Base-by-base conservation (phyloP, 2,329 filamentous ascomycete genomes). In the Penicillium griseofulvum region DNA sequence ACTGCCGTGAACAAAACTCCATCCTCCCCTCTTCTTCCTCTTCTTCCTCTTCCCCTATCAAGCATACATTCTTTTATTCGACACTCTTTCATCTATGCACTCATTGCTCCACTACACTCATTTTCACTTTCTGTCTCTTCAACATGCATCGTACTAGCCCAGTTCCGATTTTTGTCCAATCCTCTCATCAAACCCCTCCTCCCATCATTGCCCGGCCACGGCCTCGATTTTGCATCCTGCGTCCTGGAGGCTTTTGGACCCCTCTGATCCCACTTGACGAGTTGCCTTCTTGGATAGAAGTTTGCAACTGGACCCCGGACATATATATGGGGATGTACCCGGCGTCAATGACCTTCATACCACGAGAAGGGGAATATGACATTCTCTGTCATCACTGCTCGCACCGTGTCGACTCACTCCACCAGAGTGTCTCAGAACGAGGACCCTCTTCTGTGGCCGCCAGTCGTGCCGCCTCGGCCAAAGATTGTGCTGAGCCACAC, bases 191-290 rank as follows among this genome's bases (percentile, higher is more conserved):
- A 6, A 26, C 34, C n/a, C 22, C 38, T 38, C 46, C 42, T 26
- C 41, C 39, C 28, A 33, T 56, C 19, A 47, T 34, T n/a, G 52
- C 39, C 17, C 67, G 62, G 6, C 65, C 68, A 22, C 64, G 62
- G 19, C 75, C 76, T 4, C 59, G 65, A 14, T 78, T 73, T 62
- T 79, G 72, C 54, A 60, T 79, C 39, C 62, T 70, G 34, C 71
- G 77, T 2, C 67, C 69, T 2, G 71, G 72, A 36, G 66, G 70
- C 7, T 55, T 58, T 7, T 54, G 70, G 14, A 68, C 74, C 11
- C 76, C 77, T 8, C 63, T 79, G 26, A 70, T 79, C 22, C 68
- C 77, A 0, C 49, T 76, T 8, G 77, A 79, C 51, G 76, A 79
- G 62, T 61, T 79, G 4, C 76, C 76, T 3, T 42, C 57, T 1